These are phyloP conservation scores for Pyrenula massariospora DNA, from an alignment of 495 filamentous ascomycete genomes.

Conservation along the genomic window DNA sequence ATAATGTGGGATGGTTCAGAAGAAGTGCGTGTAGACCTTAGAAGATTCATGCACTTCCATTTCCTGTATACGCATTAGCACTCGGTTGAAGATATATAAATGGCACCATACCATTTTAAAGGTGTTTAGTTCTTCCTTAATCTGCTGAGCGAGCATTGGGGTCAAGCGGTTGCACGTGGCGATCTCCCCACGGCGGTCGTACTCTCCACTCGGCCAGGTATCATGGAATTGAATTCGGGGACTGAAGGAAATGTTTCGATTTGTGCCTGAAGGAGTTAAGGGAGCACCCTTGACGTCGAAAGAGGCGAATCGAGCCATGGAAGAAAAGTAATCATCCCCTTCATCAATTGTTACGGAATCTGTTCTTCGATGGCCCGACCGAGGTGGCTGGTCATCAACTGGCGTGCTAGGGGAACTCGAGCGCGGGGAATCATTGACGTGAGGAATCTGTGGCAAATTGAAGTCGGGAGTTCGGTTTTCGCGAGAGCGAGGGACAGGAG, in stretches of 20 bases:
- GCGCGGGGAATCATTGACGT: constrained; percentile 61
- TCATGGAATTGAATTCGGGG: constrained; percentile 91
- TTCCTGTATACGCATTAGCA: constrained; percentile 49
- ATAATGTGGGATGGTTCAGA: constrained; percentile 34
- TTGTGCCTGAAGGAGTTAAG: constrained; percentile 51
- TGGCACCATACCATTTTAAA: constrained; percentile 85
- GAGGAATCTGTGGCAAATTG: constrained; percentile 41
- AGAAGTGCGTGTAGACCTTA: constrained; percentile 99
- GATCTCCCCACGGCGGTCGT: constrained; percentile 91
- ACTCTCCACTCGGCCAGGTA: constrained; percentile 90
- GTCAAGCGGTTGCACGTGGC: constrained; percentile 97
- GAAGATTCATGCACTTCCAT: constrained; percentile 99
- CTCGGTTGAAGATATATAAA: constrained; percentile 14
- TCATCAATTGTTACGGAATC: constrained; percentile 62
- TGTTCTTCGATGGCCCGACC: constrained; percentile 43
- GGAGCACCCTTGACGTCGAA: constrained; percentile 64
- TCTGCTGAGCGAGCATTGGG: constrained; percentile 94
- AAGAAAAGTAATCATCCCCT: constrained; percentile 81
- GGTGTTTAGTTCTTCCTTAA: constrained; percentile 97
- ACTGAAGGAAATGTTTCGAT: constrained; percentile 79
- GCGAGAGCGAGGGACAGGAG: constrained; percentile 46
- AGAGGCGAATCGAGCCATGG: constrained; percentile 50
- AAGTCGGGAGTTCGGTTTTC: constrained; percentile 38
- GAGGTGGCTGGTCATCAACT: constrained; percentile 48
- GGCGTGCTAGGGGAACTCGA: constrained; percentile 79